Evolutionary conservation across 139 green algal species (phyloP), one percentile per base, ranked within the genome.

Genomic region (Picochlorum sp.): DNA sequence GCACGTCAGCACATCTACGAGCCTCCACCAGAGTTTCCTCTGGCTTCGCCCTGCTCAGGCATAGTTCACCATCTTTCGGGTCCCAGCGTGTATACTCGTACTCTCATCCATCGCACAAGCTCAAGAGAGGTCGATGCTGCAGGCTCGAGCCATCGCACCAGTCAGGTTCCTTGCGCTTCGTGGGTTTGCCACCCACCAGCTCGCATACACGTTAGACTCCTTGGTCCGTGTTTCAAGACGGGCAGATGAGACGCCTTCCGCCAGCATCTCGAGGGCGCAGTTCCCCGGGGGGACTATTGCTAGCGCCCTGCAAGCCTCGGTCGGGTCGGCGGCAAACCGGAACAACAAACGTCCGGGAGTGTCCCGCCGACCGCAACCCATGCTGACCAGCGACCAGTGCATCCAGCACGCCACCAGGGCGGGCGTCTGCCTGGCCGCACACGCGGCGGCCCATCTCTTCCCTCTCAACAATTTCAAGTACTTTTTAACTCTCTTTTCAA

Each of bases 171-270:
- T 90, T 95, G 76, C 87, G 87, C 86, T 82, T 91, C 83, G 84
- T 87, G 85, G 84, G 87, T 88, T 87, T 95, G 73, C 74, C 77
- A 85, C 87, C 82, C 85, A 88, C 81, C 82, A 84, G 77, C 87
- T 95, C 82, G 83, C 85, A 91, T 86, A 84, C 81, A 88, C 90
- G 84, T 91, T 91, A 88, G 82, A 95, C 87, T 95, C 87, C 87
- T 95, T 92, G 87, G 85, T 95, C 87, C 87, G 87, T 95, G 87
- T 95, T 95, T 95, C 87, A 91, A 95, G 87, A 95, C 87, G 85
- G 84, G 87, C 74, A 76, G 73, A 79, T 84, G 82, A 65, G 76
- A 85, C 74, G 63, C 77, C 71, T 92, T 90, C 72, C 77, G 83
- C 82, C 85, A 92, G 84, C 83, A 83, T 90, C 87, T 74, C 81